Percentiles rank a stretch among this genome's conserved stretches.
Evolutionary conservation across 345 rosid genomes (phyloP).

Genomic region (Corymbia maculata): DNA sequence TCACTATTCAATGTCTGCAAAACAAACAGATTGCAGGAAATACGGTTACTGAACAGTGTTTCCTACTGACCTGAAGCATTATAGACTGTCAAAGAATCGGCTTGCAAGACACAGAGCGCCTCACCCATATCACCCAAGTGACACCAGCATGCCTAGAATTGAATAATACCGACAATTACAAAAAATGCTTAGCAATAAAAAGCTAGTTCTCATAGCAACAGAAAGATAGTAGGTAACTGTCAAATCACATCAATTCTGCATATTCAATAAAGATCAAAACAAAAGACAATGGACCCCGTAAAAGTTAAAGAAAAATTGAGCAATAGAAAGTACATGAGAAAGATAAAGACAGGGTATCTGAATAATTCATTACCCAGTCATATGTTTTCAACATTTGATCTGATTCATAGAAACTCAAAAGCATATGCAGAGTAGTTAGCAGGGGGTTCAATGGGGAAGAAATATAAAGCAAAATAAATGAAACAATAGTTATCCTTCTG

Average conservation of each 20-base stretch:
- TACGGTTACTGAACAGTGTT: neutral
- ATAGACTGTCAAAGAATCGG: constrained; percentile 61
- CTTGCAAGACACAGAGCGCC: constrained; percentile 63
- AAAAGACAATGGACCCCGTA: neutral
- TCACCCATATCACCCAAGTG: constrained; percentile 49
- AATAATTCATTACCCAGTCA: neutral
- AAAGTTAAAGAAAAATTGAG: neutral
- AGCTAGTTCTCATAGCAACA: neutral
- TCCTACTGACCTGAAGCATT: constrained; percentile 56
- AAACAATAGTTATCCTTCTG: neutral
- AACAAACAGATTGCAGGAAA: neutral
- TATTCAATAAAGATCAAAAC: neutral
- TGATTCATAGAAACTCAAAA: neutral
- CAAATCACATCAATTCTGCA: neutral
- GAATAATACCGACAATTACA: neutral
- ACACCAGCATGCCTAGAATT: constrained; percentile 84
- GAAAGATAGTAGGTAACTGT: neutral
- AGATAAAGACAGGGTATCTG: neutral
- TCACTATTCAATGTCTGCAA: neutral
- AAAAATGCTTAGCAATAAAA: neutral
- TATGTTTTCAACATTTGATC: neutral
- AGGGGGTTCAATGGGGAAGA: neutral
- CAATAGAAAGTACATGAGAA: neutral
- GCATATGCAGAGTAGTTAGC: neutral
- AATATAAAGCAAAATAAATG: neutral